A percentile compares a stretch with the other conserved stretches of the same genome.
phyloP scores from a whole-genome alignment of 225 moss, liverwort and hornwort species.

The Sphagnum contortum region DNA sequence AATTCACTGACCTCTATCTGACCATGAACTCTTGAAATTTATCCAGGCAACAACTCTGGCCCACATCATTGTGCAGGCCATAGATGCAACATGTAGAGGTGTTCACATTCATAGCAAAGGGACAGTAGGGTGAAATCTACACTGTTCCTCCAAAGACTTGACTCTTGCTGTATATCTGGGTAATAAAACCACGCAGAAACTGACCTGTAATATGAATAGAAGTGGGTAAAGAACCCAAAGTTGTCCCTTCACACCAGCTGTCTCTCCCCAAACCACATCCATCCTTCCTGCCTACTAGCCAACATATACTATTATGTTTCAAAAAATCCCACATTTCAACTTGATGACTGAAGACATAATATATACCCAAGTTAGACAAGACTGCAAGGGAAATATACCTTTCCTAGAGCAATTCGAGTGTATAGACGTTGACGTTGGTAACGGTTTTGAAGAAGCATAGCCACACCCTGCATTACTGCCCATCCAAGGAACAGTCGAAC shows the following conservation, averaged over 20 bases:
- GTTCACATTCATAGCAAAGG: no score
- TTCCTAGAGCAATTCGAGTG: slow-evolving; percentile 89
- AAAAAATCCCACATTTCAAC: neutral
- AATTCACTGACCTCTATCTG: no score
- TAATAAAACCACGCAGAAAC: neutral
- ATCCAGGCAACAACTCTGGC: no score
- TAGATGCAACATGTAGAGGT: no score
- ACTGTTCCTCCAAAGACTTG: no score
- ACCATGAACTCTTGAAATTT: no score
- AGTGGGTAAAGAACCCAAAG: slow-evolving; percentile 95
- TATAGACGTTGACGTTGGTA: slow-evolving; percentile 90
- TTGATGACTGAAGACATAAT: neutral
- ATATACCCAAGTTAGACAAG: no score
- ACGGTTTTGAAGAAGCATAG: slow-evolving; percentile 91
- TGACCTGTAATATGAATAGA: slow-evolving; percentile 79
- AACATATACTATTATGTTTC: neutral
- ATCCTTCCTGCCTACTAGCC: slow-evolving; percentile 68
- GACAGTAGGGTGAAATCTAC: no score
- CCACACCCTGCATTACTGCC: slow-evolving; percentile 99
- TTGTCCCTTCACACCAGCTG: slow-evolving; percentile 86
- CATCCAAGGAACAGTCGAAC: slow-evolving; percentile 83
- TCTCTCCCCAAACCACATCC: slow-evolving; percentile 98
- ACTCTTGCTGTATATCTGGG: no score
- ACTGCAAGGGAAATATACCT: slow-evolving; percentile 28
- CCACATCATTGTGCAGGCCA: no score